Evolutionary conservation across 768 basidiomycete genomes (phyloP).

Genomic region (Lactarius akahatsu): DNA sequence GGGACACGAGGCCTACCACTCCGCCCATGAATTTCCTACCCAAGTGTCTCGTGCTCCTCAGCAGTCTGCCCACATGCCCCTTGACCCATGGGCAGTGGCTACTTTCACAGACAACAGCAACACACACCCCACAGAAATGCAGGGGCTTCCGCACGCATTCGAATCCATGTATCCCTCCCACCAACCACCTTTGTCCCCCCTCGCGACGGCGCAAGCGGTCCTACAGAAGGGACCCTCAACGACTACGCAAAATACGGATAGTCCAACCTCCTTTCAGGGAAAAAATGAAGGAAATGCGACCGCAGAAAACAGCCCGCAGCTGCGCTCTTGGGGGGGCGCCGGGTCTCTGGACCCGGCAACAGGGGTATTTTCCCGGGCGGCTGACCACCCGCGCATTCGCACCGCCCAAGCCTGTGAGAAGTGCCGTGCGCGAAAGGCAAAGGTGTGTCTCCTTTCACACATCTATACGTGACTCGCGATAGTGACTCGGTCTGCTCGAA

Average conservation of each 20-base stretch:
- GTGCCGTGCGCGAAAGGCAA: slow-evolving; percentile 70
- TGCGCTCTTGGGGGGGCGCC: slow-evolving; percentile 33
- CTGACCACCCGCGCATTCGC: slow-evolving; percentile 62
- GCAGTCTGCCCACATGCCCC: not conserved
- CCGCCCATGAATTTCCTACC: slow-evolving; percentile 1
- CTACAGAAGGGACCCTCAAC: slow-evolving; percentile 1
- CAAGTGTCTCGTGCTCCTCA: slow-evolving; percentile 1
- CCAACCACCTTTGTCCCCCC: slow-evolving; percentile 1
- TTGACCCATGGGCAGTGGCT: not conserved
- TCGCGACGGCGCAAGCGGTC: not conserved
- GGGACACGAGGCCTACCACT: not conserved
- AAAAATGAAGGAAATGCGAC: not conserved
- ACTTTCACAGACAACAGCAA: not conserved
- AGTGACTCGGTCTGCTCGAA: not conserved
- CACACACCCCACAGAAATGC: not conserved
- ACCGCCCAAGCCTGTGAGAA: slow-evolving; percentile 77
- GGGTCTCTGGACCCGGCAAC: slow-evolving; percentile 64
- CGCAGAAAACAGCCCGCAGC: not conserved
- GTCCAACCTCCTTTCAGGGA: not conserved
- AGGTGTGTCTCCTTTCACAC: slow-evolving; percentile 44
- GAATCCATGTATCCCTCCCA: not conserved
- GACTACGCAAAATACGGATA: not conserved
- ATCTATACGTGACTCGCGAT: not conserved
- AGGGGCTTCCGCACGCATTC: not conserved
- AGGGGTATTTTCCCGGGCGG: slow-evolving; percentile 63